Percentiles rank a stretch among this genome's conserved stretches.
phyloP scores from a whole-genome alignment of 305 asterid genomes.

The Solanum chacoense region DNA sequence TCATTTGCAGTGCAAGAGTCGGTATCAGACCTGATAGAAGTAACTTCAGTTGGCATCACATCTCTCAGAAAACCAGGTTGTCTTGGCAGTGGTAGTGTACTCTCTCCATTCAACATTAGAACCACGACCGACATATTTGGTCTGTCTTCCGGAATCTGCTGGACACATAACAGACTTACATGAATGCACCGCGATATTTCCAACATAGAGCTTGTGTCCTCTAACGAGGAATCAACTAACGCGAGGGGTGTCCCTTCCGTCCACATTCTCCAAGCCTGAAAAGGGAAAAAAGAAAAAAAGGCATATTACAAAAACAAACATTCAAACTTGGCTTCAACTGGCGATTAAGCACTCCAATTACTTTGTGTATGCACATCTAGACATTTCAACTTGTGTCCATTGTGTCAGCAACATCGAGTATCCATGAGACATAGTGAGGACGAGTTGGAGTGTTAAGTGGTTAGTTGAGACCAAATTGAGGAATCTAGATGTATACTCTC shows the following conservation, averaged over 20 bases:
- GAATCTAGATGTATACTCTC: neutral
- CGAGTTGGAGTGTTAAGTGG: neutral
- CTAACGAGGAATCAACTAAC: neutral
- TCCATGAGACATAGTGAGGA: neutral
- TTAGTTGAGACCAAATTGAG: neutral
- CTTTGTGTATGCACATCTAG: neutral
- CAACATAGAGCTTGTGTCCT: neutral
- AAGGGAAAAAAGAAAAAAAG: neutral
- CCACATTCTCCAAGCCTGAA: conserved; percentile 31
- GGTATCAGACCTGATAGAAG: neutral
- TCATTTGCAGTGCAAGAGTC: conserved; percentile 12
- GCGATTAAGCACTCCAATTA: neutral
- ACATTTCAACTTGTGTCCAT: neutral
- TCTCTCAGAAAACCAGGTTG: conserved; percentile 34
- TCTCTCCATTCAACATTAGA: conserved; percentile 31
- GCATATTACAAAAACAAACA: neutral
- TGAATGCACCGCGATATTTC: conserved; percentile 16
- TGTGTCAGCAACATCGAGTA: neutral
- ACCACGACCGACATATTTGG: conserved; percentile 41
- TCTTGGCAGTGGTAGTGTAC: conserved; percentile 21
- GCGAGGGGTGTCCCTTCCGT: conserved; percentile 12
- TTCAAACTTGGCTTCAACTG: neutral
- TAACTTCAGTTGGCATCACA: conserved; percentile 7
- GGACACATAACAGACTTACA: conserved; percentile 35
- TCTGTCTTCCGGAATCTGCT: conserved; percentile 28